phyloP scores from a whole-genome alignment of 805 yeast genomes.

The Pichia cabralensis region DNA sequence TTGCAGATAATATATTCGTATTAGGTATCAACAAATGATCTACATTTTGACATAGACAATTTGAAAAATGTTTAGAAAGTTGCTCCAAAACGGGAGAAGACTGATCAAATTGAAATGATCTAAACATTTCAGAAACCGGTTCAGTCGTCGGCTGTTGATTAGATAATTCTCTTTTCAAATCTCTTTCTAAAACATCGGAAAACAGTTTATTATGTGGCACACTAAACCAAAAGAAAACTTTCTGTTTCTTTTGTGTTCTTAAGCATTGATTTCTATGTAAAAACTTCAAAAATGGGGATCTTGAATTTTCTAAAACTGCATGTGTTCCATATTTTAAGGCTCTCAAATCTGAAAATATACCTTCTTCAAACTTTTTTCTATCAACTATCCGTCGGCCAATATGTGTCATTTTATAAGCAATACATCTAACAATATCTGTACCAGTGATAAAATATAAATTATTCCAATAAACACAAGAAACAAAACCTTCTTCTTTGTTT shows the following conservation, averaged over 20 bases:
- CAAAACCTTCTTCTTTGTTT: constrained; percentile 83
- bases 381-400: constrained; percentile 81
- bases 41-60: constrained; percentile 8
- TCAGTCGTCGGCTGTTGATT: constrained; percentile 61
- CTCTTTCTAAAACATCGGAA: constrained; percentile 90
- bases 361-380: constrained; percentile 93
- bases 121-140: constrained; percentile 68
- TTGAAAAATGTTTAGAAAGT: constrained; percentile 24
- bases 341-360: constrained; percentile 84
- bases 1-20: no score
- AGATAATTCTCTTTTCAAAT: constrained; percentile 64
- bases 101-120: constrained; percentile 61
- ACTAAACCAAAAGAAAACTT: constrained; percentile 93
- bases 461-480: constrained; percentile 90
- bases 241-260: constrained; percentile 92
- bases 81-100: constrained; percentile 42
- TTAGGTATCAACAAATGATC: no score
- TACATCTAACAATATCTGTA: constrained; percentile 89
- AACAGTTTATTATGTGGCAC: constrained; percentile 90
- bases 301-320: constrained; percentile 81
- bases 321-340: constrained; percentile 77
- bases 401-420: constrained; percentile 78
- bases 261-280: constrained; percentile 78
- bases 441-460: constrained; percentile 86
- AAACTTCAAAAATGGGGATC: constrained; percentile 75